phyloP scores from a whole-genome alignment of 371 early-diverging fungal genomes.

The Apophysomyces variabilis region DNA sequence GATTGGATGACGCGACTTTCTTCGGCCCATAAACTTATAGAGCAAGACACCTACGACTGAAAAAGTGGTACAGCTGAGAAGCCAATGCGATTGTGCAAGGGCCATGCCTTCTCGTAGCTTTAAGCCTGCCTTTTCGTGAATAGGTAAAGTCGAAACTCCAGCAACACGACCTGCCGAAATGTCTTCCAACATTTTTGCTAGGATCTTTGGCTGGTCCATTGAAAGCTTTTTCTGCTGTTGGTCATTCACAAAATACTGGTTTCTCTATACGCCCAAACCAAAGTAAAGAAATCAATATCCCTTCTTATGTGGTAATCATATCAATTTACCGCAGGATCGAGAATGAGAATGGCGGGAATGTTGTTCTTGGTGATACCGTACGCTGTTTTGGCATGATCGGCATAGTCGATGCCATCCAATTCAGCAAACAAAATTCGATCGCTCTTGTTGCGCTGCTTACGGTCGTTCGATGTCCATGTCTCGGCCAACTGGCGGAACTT shows the following conservation, averaged over 20 bases:
- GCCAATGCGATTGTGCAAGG: conserved; percentile 31
- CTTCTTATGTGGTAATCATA: too few relatives aligned
- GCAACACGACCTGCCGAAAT: conserved; percentile 14
- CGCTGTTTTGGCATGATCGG: conserved; percentile 24
- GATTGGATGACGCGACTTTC: background rate
- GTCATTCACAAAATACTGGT: conserved; percentile 22
- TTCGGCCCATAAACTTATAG: conserved; percentile 3
- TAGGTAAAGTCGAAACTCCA: conserved; percentile 25
- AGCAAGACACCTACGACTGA: conserved; percentile 3
- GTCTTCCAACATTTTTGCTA: conserved; percentile 18
- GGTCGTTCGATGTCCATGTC: background rate
- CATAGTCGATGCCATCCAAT: conserved; percentile 24
- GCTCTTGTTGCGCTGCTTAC: conserved; percentile 16
- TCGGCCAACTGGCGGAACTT: conserved; percentile 29
- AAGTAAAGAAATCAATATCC: too few relatives aligned
- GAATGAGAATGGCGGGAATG: conserved; percentile 28
- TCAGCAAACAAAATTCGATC: conserved; percentile 31
- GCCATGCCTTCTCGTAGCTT: conserved; percentile 18
- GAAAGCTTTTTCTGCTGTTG: conserved; percentile 15
- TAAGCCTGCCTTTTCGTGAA: conserved; percentile 20
- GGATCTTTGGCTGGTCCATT: conserved; percentile 20
- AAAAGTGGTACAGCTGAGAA: conserved; percentile 28
- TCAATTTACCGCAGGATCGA: conserved; percentile 26
- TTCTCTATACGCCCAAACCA: conserved; percentile 5
- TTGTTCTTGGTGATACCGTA: conserved; percentile 23